Conservation (phyloP, 2,329 filamentous ascomycete genomes). For the Aulographum hederae region DNA sequence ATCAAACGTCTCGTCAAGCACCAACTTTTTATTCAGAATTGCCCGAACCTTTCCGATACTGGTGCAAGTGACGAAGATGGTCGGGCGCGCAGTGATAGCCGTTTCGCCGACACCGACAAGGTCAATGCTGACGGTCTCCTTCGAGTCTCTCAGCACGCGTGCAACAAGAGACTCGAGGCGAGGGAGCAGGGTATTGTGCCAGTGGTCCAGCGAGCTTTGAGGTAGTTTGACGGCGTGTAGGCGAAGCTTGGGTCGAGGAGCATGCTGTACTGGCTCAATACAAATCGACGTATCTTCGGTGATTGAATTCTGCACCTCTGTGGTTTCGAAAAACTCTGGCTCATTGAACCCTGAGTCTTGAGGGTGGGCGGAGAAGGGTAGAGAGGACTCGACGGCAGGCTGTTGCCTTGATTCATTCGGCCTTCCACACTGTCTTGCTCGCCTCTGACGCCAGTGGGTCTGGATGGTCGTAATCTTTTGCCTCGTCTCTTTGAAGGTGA, state of each 20-base stretch:
- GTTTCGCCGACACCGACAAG: conserved; percentile 58
- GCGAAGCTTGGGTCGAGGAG: conserved; percentile 15
- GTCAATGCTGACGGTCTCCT: conserved; percentile 62
- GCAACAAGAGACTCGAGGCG: conserved; percentile 55
- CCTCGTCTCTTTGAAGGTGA: conserved; percentile 18
- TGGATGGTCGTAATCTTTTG: conserved; percentile 19
- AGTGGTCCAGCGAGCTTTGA: conserved; percentile 46
- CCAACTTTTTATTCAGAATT: conserved; percentile 51
- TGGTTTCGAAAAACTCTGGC: no score
- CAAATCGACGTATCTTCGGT: conserved; percentile 14
- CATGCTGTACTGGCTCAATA: conserved; percentile 14
- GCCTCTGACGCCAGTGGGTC: conserved; percentile 14
- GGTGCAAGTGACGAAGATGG: conserved; percentile 59
- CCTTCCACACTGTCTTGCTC: no score
- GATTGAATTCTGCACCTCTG: no score
- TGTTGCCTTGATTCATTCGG: background rate
- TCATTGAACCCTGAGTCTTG: no score
- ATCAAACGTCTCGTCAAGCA: conserved; percentile 47
- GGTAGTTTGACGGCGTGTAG: conserved; percentile 33
- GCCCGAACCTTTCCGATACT: conserved; percentile 56
- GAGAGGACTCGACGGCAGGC: background rate
- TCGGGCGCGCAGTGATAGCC: conserved; percentile 46
- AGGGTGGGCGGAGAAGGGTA: no score
- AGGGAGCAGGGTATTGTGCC: conserved; percentile 54
- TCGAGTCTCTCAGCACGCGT: conserved; percentile 52